These are phyloP conservation scores for Aegilops bicornis DNA, from an alignment of 176 grass and related monocot species.

Conservation along the genomic window DNA sequence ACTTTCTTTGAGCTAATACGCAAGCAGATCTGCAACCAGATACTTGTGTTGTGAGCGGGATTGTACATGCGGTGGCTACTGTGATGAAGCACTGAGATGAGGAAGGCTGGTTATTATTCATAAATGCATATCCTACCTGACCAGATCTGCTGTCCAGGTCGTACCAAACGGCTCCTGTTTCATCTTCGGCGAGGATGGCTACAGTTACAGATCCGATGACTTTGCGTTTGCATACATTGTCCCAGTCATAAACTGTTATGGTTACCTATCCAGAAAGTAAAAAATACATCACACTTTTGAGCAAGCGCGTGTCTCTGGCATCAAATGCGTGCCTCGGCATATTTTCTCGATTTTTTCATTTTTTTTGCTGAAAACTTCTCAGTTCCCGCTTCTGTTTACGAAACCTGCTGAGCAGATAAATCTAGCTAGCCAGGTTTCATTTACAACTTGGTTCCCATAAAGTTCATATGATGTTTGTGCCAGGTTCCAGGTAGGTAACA, in stretches of 20 bases:
- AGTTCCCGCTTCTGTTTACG: background rate
- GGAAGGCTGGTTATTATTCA: background rate
- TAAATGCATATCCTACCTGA: constrained; percentile 44
- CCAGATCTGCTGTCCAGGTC: constrained; percentile 80
- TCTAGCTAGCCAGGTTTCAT: background rate
- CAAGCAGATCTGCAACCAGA: constrained; percentile 75
- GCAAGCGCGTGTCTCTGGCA: background rate
- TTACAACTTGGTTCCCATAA: background rate
- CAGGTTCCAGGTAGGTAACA: background rate
- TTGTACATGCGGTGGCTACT: background rate
- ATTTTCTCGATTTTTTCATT: background rate
- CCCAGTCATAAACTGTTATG: constrained; percentile 92
- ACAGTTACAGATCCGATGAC: constrained; percentile 74
- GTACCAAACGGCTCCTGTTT: constrained; percentile 71
- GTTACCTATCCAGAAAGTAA: constrained; percentile 37
- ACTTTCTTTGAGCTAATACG: constrained; percentile 56
- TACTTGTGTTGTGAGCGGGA: constrained; percentile 11
- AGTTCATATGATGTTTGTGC: background rate
- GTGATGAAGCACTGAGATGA: background rate
- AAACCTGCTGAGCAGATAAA: background rate
- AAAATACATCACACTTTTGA: constrained; percentile 4
- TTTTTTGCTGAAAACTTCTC: background rate
- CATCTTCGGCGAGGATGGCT: constrained; percentile 56
- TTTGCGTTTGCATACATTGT: constrained; percentile 77
- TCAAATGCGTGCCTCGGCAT: background rate